Evolutionary conservation across 208 protist species (phyloP).

Genomic region (Leishmania tarentolae): DNA sequence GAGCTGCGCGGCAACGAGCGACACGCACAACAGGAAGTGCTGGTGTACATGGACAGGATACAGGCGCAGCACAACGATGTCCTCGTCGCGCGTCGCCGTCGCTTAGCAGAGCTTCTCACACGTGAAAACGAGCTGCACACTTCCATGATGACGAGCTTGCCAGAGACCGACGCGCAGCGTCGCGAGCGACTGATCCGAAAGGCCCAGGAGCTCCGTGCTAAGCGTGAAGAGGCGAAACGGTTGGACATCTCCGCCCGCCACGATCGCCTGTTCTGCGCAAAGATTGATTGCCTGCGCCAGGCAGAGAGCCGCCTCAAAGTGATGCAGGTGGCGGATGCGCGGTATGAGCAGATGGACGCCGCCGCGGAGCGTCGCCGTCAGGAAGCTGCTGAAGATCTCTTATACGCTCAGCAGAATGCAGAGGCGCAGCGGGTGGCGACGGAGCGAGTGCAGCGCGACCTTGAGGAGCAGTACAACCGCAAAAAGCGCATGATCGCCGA

Average conservation of each 20-base stretch:
- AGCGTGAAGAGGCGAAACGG: slow-evolving; percentile 59
- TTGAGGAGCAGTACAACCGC: slow-evolving; percentile 55
- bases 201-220: slow-evolving; percentile 66
- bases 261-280: slow-evolving; percentile 77
- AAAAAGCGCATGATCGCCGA: slow-evolving; percentile 47
- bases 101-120: slow-evolving; percentile 69
- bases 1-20: slow-evolving; percentile 56
- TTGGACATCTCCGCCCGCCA: slow-evolving; percentile 55
- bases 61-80: slow-evolving; percentile 83
- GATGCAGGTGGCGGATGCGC: slow-evolving; percentile 82
- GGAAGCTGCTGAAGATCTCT: slow-evolving; percentile 53
- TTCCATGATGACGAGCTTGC: slow-evolving; percentile 66
- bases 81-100: slow-evolving; percentile 70
- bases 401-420: slow-evolving; percentile 72
- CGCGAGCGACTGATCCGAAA: slow-evolving; percentile 80
- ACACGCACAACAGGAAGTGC: slow-evolving; percentile 49
- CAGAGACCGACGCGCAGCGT: slow-evolving; percentile 85
- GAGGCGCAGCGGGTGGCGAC: slow-evolving; percentile 66
- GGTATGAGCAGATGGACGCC: slow-evolving; percentile 67
- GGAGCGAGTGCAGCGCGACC: slow-evolving; percentile 65
- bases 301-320: slow-evolving; percentile 86
- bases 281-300: slow-evolving; percentile 77
- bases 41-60: slow-evolving; percentile 67
- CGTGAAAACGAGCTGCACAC: slow-evolving; percentile 65
- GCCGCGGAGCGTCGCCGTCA: slow-evolving; percentile 45